Conservation (phyloP, 1,139 yeast genomes). For the Pichia inconspicua region DNA sequence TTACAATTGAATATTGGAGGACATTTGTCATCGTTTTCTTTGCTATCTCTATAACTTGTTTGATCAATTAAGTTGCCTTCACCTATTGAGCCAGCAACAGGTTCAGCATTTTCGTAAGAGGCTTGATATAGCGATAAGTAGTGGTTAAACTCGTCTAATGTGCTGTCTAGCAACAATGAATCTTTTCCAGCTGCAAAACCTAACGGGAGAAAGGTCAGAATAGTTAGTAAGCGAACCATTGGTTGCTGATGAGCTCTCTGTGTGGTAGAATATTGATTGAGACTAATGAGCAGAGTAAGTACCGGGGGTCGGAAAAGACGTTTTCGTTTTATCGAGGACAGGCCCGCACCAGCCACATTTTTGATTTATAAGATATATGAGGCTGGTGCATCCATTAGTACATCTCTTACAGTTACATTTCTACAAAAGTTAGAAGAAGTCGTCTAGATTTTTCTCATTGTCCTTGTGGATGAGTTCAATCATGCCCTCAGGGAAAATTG, state of each 20-base stretch:
- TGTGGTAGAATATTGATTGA: background rate
- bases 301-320: constrained; percentile 31
- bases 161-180: background rate
- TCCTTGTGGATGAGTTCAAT: constrained; percentile 75
- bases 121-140: background rate
- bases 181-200: background rate
- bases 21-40: constrained; percentile 36
- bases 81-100: background rate
- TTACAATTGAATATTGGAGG: constrained; percentile 94
- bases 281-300: background rate
- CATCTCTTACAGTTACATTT: background rate
- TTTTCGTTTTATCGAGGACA: constrained; percentile 23
- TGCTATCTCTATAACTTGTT: background rate
- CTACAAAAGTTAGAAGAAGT: constrained; percentile 31
- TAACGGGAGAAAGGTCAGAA: background rate
- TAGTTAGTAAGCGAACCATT: background rate
- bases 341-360: background rate
- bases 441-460: constrained; percentile 70
- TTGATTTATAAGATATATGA: background rate
- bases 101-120: background rate
- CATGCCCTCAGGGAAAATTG: constrained; percentile 91
- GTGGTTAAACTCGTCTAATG: background rate
- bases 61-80: background rate
- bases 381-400: background rate
- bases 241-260: background rate